Conservation (phyloP, 2,329 filamentous ascomycete species). For the Neonectria ditissima region DNA sequence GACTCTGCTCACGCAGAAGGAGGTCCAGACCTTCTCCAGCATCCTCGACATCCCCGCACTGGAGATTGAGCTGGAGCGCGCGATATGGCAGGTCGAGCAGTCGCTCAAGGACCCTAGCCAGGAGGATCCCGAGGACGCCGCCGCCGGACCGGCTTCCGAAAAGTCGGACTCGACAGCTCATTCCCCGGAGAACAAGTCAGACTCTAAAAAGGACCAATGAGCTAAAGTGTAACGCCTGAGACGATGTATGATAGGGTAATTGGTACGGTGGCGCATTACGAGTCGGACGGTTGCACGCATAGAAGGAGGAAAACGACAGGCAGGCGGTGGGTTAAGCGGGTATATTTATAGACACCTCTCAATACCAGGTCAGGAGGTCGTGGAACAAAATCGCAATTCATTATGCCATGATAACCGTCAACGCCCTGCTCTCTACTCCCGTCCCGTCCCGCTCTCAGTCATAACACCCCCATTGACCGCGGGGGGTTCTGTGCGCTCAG, state of each 20-base stretch:
- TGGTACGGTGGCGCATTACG: slow-evolving; percentile 28
- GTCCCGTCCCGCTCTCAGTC: slow-evolving; percentile 28
- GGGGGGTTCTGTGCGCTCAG: slow-evolving; percentile 38
- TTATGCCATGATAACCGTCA: slow-evolving; percentile 25
- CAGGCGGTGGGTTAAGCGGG: slow-evolving; percentile 37
- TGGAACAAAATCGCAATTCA: slow-evolving; percentile 36
- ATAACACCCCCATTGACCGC: slow-evolving; percentile 37
- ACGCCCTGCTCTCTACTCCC: slow-evolving; percentile 6
- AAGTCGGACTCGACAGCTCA: slow-evolving; percentile 22
- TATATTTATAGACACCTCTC: slow-evolving; percentile 46
- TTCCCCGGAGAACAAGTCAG: slow-evolving; percentile 9
- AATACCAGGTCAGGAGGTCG: slow-evolving; percentile 30
- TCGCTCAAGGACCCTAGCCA: slow-evolving; percentile 55
- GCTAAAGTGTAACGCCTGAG: slow-evolving; percentile 21
- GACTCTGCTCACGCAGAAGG: slow-evolving; percentile 61
- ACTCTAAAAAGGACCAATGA: slow-evolving; percentile 41
- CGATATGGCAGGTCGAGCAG: slow-evolving; percentile 78
- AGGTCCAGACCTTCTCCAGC: slow-evolving; percentile 69
- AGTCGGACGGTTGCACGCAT: slow-evolving; percentile 32
- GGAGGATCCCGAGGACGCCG: slow-evolving; percentile 25
- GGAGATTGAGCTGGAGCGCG: slow-evolving; percentile 78
- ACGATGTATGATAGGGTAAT: slow-evolving; percentile 44
- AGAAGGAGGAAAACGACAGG: slow-evolving; percentile 31
- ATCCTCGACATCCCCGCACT: slow-evolving; percentile 76
- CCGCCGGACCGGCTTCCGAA: slow-evolving; percentile 28